Evolutionary conservation across 1,284 basidiomycete species (phyloP).

Genomic region (Austroboletus novae-zelandiae): DNA sequence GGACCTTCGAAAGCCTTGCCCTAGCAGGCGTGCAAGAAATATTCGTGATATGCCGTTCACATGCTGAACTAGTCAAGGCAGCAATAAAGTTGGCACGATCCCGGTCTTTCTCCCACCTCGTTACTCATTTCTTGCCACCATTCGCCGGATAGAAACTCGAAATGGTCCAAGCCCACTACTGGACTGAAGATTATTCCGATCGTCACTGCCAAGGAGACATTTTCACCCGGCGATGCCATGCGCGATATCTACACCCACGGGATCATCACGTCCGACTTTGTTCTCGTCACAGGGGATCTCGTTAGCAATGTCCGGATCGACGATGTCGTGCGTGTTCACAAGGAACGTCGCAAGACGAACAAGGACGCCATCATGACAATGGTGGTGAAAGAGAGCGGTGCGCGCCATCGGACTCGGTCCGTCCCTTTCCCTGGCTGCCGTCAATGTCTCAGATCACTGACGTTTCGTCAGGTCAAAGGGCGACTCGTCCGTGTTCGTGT

Average conservation of each 20-base stretch:
- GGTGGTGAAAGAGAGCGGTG: slow-evolving; percentile 81
- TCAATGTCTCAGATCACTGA: background rate
- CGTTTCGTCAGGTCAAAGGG: slow-evolving; percentile 52
- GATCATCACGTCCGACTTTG: slow-evolving; percentile 90
- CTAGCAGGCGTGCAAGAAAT: slow-evolving; percentile 94
- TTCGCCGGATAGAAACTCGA: slow-evolving; percentile 56
- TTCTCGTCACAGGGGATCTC: slow-evolving; percentile 92
- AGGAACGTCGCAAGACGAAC: slow-evolving; percentile 81
- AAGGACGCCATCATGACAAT: slow-evolving; percentile 97
- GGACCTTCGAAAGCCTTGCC: slow-evolving; percentile 94
- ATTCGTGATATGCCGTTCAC: slow-evolving; percentile 89
- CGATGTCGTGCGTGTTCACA: slow-evolving; percentile 86
- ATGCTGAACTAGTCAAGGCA: slow-evolving; percentile 78
- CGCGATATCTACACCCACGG: slow-evolving; percentile 94
- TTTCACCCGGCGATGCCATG: slow-evolving; percentile 93
- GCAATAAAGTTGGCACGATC: slow-evolving; percentile 67
- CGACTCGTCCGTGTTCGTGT: slow-evolving; percentile 71
- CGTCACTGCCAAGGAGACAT: slow-evolving; percentile 83
- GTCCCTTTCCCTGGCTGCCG: slow-evolving; percentile 25
- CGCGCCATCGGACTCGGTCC: slow-evolving; percentile 70
- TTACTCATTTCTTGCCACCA: slow-evolving; percentile 14
- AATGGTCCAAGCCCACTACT: slow-evolving; percentile 74
- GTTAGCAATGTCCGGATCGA: slow-evolving; percentile 93
- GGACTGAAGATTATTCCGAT: slow-evolving; percentile 87
- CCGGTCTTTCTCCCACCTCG: slow-evolving; percentile 6